phyloP scores from a whole-genome alignment of 768 basidiomycete species.

The Rhizopogon roseolus region DNA sequence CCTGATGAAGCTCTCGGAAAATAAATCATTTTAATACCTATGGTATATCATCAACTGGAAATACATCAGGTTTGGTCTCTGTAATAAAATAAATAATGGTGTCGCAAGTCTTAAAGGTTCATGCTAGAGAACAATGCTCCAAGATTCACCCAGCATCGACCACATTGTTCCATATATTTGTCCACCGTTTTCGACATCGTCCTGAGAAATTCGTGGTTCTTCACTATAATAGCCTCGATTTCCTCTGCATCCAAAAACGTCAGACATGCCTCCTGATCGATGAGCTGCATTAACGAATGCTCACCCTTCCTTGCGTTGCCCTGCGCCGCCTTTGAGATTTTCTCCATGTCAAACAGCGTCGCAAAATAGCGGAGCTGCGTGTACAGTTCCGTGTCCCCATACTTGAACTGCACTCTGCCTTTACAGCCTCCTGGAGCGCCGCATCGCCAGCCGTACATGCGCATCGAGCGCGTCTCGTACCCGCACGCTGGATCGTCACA shows the following conservation, averaged over 20 bases:
- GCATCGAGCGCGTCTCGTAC: slow-evolving; percentile 87
- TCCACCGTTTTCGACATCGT: slow-evolving; percentile 56
- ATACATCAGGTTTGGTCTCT: too few species aligned
- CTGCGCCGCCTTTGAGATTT: slow-evolving; percentile 47
- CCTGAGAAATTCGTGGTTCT: slow-evolving; percentile 48
- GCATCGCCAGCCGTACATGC: slow-evolving; percentile 86
- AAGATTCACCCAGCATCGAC: slow-evolving; percentile 28
- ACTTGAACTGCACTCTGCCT: slow-evolving; percentile 40
- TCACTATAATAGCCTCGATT: slow-evolving; percentile 41
- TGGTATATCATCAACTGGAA: not conserved
- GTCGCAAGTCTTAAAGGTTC: not conserved
- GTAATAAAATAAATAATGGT: not conserved
- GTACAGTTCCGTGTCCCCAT: slow-evolving; percentile 80
- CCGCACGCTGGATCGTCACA: slow-evolving; percentile 87
- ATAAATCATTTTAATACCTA: not conserved
- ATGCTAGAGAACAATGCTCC: slow-evolving; percentile 20
- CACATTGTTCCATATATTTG: slow-evolving; percentile 77
- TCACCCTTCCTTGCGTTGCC: slow-evolving; percentile 40
- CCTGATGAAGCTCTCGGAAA: not conserved
- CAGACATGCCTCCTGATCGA: not conserved
- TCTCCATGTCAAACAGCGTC: slow-evolving; percentile 72
- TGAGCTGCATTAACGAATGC: slow-evolving; percentile 6
- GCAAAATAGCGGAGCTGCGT: slow-evolving; percentile 85
- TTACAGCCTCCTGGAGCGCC: slow-evolving; percentile 32
- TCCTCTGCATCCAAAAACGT: slow-evolving; percentile 39